Base-by-base conservation (phyloP, 805 yeast genomes). In the Candida nanaspora region DNA sequence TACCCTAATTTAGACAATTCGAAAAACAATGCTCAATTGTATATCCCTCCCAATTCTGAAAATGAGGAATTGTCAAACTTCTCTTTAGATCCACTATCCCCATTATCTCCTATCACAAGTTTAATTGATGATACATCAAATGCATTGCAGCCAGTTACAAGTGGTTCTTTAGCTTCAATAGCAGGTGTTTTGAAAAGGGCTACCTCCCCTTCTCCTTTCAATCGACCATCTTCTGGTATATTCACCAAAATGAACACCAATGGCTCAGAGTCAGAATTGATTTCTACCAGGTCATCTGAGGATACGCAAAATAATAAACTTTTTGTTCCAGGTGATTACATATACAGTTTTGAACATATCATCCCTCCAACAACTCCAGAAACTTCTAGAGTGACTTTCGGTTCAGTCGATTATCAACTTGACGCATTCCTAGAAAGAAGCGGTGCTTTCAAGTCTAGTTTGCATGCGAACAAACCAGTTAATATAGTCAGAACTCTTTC, bases 261-360 rank as follows among this genome's bases (percentile, higher is more conserved):
- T 19, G 10, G 4, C 15, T 11, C 43, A 9, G 53, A 50, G 18
- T 14, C 33, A 3, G 59, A 51, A 26, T 38, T 55, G 20, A 42
- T 44, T 10, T 52, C 61, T 2, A 38, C 47, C 20, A 48, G 40
- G 36, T 55, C 62, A 6, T 42, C 40, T 16, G 49, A 51, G 3
- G 53, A 47, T 4, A 3, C 39, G 7, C 35, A 46, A 1, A 57
- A 47, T 31, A 55, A 45, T 32, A 62, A 62, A 39, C 60, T 65
- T 4, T 89, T 91, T 50, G 68, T 72, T 19, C 87, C 95, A 0
- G 98, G 98, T 18, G 97, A 89, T 53, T 93, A 93, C 55, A 72
- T 87, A 35, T 93, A 91, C 66, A 83, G 86, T 44, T 91, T 93
- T 60, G 98, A 93, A 60, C 86, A 88, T 43, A 82, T 94, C 6